Conservation (phyloP, 441 rosid genomes). For the Erysimum cheiri region DNA sequence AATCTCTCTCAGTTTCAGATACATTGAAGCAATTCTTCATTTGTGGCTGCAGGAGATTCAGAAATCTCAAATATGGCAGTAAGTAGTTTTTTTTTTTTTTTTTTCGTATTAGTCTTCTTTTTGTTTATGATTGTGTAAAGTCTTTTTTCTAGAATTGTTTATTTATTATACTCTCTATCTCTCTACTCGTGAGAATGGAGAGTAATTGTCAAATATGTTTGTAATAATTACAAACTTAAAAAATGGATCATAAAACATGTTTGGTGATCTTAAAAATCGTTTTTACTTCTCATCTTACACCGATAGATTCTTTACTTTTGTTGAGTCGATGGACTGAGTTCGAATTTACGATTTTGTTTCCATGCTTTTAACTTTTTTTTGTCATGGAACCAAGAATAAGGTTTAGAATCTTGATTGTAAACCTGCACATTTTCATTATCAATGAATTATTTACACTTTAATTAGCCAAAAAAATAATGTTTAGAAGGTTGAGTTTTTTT, state of each 20-base stretch:
- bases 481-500: too few species aligned
- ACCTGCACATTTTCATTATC: too few species aligned
- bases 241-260: neutral
- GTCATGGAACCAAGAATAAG: too few species aligned
- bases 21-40: slow-evolving; percentile 26
- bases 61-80: slow-evolving; percentile 34
- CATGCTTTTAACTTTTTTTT: too few species aligned
- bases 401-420: too few species aligned
- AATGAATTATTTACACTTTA: too few species aligned
- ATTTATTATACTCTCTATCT: neutral
- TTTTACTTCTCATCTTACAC: too few species aligned
- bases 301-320: too few species aligned
- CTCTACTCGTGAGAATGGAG: slow-evolving; percentile 5
- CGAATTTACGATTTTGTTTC: too few species aligned
- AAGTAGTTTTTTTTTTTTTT: slow-evolving; percentile 1
- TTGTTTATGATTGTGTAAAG: neutral
- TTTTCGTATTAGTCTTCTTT: neutral
- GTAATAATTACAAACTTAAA: neutral
- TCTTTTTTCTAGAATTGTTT: neutral
- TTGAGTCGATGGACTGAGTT: too few species aligned
- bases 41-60: slow-evolving; percentile 25
- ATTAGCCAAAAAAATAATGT: too few species aligned
- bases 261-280: too few species aligned
- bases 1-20: neutral
- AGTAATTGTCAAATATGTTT: neutral